A percentile compares a stretch with the other conserved stretches of the same genome.
Evolutionary conservation across 2,329 filamentous ascomycete species (phyloP).

Genomic region (Colletotrichum lini): DNA sequence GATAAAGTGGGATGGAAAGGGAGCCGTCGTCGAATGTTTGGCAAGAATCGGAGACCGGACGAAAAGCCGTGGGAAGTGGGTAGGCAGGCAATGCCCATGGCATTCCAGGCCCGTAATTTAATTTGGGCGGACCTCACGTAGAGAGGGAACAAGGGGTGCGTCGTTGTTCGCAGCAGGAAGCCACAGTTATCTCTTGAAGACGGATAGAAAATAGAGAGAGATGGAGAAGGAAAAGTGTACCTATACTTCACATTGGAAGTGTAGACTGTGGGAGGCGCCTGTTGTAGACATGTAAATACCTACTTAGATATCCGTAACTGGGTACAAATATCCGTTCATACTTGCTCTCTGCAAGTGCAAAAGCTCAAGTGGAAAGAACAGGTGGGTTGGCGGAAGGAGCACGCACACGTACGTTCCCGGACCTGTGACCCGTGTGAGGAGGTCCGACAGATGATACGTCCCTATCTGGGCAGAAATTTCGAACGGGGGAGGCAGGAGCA

Average conservation of each 20-base stretch:
- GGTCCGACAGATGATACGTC: slow-evolving; percentile 17
- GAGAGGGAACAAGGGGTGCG: not conserved
- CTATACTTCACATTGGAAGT: too few relatives aligned
- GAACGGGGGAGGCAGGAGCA: slow-evolving; percentile 15
- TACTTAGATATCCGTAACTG: too few relatives aligned
- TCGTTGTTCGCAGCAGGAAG: not conserved
- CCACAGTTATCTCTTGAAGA: not conserved
- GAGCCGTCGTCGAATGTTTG: not conserved
- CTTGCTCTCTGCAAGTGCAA: too few relatives aligned
- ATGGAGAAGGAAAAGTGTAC: not conserved
- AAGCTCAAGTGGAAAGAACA: not conserved
- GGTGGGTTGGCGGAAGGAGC: slow-evolving; percentile 15
- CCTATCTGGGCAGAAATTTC: slow-evolving; percentile 28
- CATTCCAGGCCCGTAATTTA: not conserved
- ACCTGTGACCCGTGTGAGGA: not conserved
- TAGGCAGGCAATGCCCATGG: not conserved
- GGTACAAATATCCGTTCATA: too few relatives aligned
- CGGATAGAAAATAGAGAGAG: not conserved
- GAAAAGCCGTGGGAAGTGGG: slow-evolving; percentile 28
- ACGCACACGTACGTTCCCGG: not conserved
- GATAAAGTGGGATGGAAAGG: slow-evolving; percentile 13
- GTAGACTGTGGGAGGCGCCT: not conserved
- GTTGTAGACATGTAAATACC: not conserved
- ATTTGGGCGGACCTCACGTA: not conserved
- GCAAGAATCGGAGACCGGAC: not conserved